A percentile compares a stretch with the other conserved stretches of the same genome.
These are phyloP conservation scores for Sporobolomyces pararoseus DNA, from an alignment of 768 basidiomycete genomes.

Conservation along the genomic window DNA sequence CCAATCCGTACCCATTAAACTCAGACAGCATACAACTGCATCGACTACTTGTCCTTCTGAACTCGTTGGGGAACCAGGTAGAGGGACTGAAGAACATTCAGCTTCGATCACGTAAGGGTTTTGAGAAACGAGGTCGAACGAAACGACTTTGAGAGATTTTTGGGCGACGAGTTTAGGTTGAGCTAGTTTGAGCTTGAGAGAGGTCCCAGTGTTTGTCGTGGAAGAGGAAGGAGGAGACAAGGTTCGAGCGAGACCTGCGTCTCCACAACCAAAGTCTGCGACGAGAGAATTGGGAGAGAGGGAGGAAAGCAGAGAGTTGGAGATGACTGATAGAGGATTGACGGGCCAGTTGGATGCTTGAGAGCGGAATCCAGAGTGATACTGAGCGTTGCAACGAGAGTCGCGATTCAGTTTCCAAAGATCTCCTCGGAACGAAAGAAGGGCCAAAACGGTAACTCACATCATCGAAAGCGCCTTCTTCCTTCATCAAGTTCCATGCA, in stretches of 20 bases:
- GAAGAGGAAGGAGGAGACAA: constrained; percentile 62
- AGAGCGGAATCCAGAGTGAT: constrained; percentile 83
- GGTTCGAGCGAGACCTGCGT: constrained; percentile 75
- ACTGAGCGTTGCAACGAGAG: constrained; percentile 55
- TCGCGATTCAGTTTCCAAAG: neutral
- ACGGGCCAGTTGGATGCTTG: constrained; percentile 91
- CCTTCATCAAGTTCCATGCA: constrained; percentile 75
- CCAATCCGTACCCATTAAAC: constrained; percentile 97
- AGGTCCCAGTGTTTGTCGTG: constrained; percentile 24
- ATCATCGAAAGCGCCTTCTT: constrained; percentile 75
- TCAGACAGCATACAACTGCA: constrained; percentile 86
- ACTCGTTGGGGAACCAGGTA: constrained; percentile 69
- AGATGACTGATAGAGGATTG: constrained; percentile 83
- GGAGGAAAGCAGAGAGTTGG: constrained; percentile 58
- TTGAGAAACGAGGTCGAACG: constrained; percentile 65
- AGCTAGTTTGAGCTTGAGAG: constrained; percentile 49
- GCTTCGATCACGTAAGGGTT: constrained; percentile 68
- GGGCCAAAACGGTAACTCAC: too few relatives aligned
- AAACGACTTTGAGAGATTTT: constrained; percentile 58
- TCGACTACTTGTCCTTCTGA: constrained; percentile 71
- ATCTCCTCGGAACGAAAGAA: too few relatives aligned
- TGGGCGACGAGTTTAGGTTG: constrained; percentile 25
- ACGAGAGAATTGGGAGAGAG: constrained; percentile 69
- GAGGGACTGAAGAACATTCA: constrained; percentile 80
- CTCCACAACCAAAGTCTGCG: constrained; percentile 92